These are phyloP conservation scores for Citrus glauca DNA, from an alignment of 345 rosid genomes.

Conservation along the genomic window DNA sequence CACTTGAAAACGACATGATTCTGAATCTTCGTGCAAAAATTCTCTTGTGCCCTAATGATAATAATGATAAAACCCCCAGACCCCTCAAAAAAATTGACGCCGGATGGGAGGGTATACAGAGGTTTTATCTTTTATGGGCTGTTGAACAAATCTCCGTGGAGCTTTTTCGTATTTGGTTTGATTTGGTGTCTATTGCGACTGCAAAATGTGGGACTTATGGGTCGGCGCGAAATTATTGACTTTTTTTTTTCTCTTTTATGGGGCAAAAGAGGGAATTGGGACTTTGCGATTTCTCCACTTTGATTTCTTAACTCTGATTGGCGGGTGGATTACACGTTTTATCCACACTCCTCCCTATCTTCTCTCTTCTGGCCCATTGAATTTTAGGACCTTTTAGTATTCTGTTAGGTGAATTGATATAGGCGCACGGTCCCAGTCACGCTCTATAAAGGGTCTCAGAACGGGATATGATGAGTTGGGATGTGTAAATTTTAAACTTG, in stretches of 20 bases:
- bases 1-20: slow-evolving; percentile 44
- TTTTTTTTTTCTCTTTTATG: background rate
- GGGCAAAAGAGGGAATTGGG: background rate
- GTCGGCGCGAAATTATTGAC: slow-evolving; percentile 20
- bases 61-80: slow-evolving; percentile 11
- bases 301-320: slow-evolving; percentile 48
- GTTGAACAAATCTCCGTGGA: background rate
- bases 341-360: slow-evolving; percentile 49
- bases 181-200: background rate
- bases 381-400: no score
- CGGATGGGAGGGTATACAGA: background rate
- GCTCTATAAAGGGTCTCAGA: no score
- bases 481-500: no score
- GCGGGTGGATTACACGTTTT: slow-evolving; percentile 50
- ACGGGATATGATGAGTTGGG: accelerated
- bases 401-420: no score
- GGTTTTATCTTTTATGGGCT: slow-evolving; percentile 1
- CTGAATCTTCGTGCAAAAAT: no score
- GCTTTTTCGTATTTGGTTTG: background rate
- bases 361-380: background rate
- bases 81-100: background rate
- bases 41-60: background rate
- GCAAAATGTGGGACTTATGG: background rate
- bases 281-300: background rate
- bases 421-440: no score